phyloP scores from a whole-genome alignment of 2,329 filamentous ascomycete species.

The Arthrobotrys conoides region DNA sequence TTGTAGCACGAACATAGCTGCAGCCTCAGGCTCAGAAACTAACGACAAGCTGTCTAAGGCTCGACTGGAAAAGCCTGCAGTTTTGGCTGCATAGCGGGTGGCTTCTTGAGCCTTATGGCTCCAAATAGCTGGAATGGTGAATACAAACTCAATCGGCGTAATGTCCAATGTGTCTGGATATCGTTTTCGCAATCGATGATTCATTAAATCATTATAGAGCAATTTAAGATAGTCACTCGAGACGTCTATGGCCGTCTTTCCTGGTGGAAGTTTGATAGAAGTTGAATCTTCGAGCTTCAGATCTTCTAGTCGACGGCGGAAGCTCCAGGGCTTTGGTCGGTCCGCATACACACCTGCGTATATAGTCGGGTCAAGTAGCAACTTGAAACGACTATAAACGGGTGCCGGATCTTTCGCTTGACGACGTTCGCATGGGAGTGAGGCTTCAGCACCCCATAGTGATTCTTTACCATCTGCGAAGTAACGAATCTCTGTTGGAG shows the following conservation, averaged over 20 bases:
- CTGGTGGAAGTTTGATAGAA: constrained; percentile 41
- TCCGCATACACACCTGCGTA: constrained; percentile 13
- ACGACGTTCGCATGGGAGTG: constrained; percentile 10
- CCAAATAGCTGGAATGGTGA: constrained; percentile 54
- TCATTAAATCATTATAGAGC: constrained; percentile 53
- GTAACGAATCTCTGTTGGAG: constrained; percentile 58
- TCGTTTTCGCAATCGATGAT: constrained; percentile 10
- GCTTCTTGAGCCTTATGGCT: constrained; percentile 36
- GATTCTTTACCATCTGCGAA: constrained; percentile 11
- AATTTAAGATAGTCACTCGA: constrained; percentile 55
- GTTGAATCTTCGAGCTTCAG: background rate
- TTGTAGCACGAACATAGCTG: constrained; percentile 27
- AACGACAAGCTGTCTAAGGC: constrained; percentile 10
- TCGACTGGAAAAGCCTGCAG: constrained; percentile 35
- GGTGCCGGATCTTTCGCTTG: background rate
- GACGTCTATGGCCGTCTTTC: constrained; percentile 40
- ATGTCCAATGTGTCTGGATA: constrained; percentile 35
- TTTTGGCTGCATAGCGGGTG: constrained; percentile 19
- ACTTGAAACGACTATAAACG: constrained; percentile 55
- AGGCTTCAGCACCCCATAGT: constrained; percentile 22
- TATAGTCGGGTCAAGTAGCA: constrained; percentile 49
- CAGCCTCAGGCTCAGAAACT: constrained; percentile 37
- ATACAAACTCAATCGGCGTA: constrained; percentile 59
- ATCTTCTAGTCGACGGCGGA: background rate
- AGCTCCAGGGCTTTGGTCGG: background rate